Evolutionary conservation across 768 basidiomycete species (phyloP).

Genomic region (Psilocybe cyanescens): DNA sequence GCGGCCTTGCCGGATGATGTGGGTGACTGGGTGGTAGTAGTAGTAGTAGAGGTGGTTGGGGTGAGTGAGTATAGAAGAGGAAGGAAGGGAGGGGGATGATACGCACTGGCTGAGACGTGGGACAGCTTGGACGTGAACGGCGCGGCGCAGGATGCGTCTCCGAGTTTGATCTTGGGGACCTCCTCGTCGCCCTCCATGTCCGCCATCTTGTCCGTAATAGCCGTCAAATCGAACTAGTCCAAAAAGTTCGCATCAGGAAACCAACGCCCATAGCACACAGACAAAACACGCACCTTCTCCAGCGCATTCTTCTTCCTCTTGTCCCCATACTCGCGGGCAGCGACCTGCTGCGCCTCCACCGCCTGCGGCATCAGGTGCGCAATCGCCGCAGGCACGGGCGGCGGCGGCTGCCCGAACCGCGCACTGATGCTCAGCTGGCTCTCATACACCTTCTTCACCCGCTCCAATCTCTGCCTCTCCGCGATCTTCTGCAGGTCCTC

Average conservation of each 20-base stretch:
- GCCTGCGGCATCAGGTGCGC: constrained; percentile 89
- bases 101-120: constrained; percentile 94
- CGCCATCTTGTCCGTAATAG: constrained; percentile 52
- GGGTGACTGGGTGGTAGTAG: constrained; percentile 63
- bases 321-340: constrained; percentile 60
- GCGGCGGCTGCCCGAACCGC: constrained; percentile 91
- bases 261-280: background rate
- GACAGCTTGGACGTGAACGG: constrained; percentile 98
- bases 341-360: constrained; percentile 87
- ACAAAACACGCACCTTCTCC: constrained; percentile 71
- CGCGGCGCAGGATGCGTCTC: constrained; percentile 98
- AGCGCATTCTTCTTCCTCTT: constrained; percentile 85
- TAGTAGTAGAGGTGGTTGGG: constrained; percentile 1
- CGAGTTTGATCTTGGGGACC: constrained; percentile 97
- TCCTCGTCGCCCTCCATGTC: constrained; percentile 96
- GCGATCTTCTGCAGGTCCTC: constrained; percentile 95
- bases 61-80: background rate
- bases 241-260: background rate
- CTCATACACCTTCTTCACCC: constrained; percentile 97
- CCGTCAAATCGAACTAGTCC: constrained; percentile 34
- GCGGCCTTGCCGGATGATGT: constrained; percentile 97
- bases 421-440: constrained; percentile 90
- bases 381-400: constrained; percentile 88
- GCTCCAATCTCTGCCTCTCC: constrained; percentile 86
- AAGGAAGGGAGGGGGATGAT: constrained; percentile 15